Evolutionary conservation across 768 basidiomycete species (phyloP), one percentile per base, ranked within the genome.

Genomic region (Russula sp.): DNA sequence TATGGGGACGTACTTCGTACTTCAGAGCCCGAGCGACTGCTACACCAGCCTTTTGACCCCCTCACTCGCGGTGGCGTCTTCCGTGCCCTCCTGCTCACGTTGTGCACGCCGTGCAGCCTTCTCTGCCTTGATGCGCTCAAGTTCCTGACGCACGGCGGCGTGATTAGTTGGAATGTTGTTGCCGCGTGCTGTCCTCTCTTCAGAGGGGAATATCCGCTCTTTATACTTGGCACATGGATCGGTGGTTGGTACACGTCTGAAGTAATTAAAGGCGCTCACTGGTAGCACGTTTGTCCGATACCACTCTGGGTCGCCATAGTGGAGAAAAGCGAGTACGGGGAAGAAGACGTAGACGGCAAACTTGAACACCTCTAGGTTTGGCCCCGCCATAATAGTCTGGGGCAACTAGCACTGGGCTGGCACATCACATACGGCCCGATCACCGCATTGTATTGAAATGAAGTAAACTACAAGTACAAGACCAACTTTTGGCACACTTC

Each of bases 261-360:
- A 8, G 20, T 39, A 38, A 16, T 38, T 9, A 35, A n/a, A 14
- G 34, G 66, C 41, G 65, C 84, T 59, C 71, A 91, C 88, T 8
- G 92, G 90, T 39, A 89, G 74, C 60, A 95, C 90, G 66, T 90
- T 78, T 51, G 78, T 75, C 58, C 81, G 79, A 69, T 93, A 94
- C 92, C 92, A 94, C 45, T 87, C 83, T 6, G 90, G 90, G 72
- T 93, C 89, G 47, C 92, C 91, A 69, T 90, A 93, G 73, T 93
- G 88, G 53, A 92, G 75, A 69, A 94, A 81, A 25, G 89, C 86
- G 49, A 81, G 75, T 60, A 94, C 83, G 10, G 92, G 92, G 61
- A 92, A 84, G 68, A 91, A 91, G 59, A 94, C 83, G 73, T 94
- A 93, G 18, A 92, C 74, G 4, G 83, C 83, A 68, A 94, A 94